Base-by-base conservation (phyloP, 768 basidiomycete genomes). In the Lactarius indigo region DNA sequence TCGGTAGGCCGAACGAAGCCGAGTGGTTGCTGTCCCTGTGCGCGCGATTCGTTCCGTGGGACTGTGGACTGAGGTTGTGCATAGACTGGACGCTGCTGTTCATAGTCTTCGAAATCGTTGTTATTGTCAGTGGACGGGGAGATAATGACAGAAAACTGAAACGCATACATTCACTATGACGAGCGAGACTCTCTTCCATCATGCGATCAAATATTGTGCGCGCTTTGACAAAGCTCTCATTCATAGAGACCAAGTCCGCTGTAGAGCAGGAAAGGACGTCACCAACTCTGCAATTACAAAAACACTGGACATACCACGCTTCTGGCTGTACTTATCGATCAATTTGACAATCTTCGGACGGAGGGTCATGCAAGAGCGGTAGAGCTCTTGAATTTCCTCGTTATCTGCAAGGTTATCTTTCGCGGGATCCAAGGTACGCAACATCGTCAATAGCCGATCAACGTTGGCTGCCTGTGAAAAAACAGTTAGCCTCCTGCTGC, bases 271-370 rank as follows among this genome's bases (percentile, higher is more conserved):
- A 20, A 44, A 26, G 8, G 54, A 57, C 26, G 20, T 9, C 15
- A 30, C 41, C 18, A 63, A 50, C 61, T 31, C 30, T 26, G 37
- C 31, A 4, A 57, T 37, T 50, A 6, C 55, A 61, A 61, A 20
- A 23, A 39, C 37, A 35, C 5, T 15, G 23, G 23, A 15, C 77
- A 61, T 62, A 85, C 82, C 84, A 78, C 94, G 83, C 79, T 98
- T 97, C 80, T 96, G 94, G 72, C 90, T 94, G 74, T 98, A 98
- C 79, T 95, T 97, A 75, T 97, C 94, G 69, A 98, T 97, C 62
- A 98, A 78, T 73, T 95, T 94, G 68, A 97, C 95, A 69, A 98
- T 96, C 82, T 94, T 96, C 8, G 95, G 95, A 55, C 96, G 84
- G 47, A 97, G 77, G 4, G 88, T 84, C 88, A 98, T 95, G 72